These are phyloP conservation scores for Albizia julibrissin DNA, from an alignment of 306 rosid genomes.

Conservation along the genomic window DNA sequence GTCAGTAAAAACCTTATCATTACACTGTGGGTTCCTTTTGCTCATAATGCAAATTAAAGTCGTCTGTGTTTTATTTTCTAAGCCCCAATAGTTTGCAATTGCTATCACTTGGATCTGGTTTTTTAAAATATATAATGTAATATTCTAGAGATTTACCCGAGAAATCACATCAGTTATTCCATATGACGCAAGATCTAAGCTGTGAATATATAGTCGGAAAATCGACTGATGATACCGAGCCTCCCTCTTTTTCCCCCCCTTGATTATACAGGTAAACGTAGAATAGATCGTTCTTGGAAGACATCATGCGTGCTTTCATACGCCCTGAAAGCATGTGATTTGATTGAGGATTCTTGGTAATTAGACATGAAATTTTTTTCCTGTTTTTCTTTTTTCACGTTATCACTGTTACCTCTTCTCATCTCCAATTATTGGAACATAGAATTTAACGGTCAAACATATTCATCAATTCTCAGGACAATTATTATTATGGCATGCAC, in stretches of 20 bases:
- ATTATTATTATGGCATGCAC: neutral
- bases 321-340: neutral
- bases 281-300: slow-evolving; percentile 9
- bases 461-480: neutral
- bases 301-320: neutral
- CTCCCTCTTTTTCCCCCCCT: neutral
- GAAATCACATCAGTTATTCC: neutral
- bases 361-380: neutral
- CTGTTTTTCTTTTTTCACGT: neutral
- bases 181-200: neutral
- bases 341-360: no score
- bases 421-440: neutral
- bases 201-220: neutral
- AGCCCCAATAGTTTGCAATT: neutral
- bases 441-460: neutral
- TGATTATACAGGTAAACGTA: neutral
- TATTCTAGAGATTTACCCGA: neutral
- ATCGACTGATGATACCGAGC: neutral
- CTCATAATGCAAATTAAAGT: neutral
- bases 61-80: neutral
- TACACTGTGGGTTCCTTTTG: slow-evolving; percentile 5
- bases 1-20: slow-evolving; percentile 37
- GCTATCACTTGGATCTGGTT: neutral
- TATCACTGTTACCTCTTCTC: neutral
- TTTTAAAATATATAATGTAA: neutral